These are phyloP conservation scores for Candida cerambycidarum DNA, from an alignment of 805 yeast species.

Conservation along the genomic window DNA sequence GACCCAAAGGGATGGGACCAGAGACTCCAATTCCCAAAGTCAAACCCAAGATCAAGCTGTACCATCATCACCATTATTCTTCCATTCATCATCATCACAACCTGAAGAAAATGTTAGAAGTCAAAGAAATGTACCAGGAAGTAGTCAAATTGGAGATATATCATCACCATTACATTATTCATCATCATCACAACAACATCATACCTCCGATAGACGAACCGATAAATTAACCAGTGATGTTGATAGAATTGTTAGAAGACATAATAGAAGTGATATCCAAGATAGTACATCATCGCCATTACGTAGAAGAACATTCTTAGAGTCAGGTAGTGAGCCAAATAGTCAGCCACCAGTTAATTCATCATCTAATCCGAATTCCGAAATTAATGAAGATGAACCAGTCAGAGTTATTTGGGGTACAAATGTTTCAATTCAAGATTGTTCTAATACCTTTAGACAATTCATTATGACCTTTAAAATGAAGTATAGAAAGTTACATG, in stretches of 20 bases:
- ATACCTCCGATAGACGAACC: constrained; percentile 46
- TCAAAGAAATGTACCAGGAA: constrained; percentile 12
- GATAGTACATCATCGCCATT: constrained; percentile 70
- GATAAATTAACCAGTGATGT: constrained; percentile 46
- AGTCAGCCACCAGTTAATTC: constrained; percentile 11
- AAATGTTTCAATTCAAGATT: constrained; percentile 88
- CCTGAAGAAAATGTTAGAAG: constrained; percentile 10
- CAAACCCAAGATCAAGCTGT: constrained; percentile 39
- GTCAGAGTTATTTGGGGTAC: constrained; percentile 98
- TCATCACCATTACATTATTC: constrained; percentile 55
- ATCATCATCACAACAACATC: constrained; percentile 35
- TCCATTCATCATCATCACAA: constrained; percentile 49
- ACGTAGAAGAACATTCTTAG: constrained; percentile 60
- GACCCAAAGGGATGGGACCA: constrained; percentile 15
- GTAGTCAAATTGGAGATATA: constrained; percentile 28
- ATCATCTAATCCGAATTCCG: constrained; percentile 31
- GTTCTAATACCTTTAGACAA: constrained; percentile 73
- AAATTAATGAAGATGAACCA: constrained; percentile 56
- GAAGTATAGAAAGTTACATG: constrained; percentile 63
- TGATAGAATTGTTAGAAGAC: constrained; percentile 46
- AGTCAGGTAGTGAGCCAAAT: constrained; percentile 18
- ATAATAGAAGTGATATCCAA: constrained; percentile 76
- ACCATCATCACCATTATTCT: constrained; percentile 58
- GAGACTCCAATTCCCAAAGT: constrained; percentile 36
- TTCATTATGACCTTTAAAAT: constrained; percentile 82